phyloP scores from a whole-genome alignment of 106 monocot species.

The Dendrobium nobile region DNA sequence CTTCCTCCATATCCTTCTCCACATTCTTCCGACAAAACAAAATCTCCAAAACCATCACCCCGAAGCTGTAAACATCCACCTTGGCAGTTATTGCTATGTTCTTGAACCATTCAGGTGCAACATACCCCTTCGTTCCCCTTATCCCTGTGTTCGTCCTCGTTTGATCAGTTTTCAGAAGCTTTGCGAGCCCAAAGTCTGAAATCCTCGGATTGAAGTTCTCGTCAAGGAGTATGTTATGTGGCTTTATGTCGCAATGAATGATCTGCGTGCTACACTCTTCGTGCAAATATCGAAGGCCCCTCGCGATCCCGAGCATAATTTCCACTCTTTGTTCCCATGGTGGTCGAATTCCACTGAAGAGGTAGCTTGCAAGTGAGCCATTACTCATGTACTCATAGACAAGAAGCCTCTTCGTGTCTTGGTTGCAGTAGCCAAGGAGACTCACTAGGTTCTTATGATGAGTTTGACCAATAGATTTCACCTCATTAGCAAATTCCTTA shows the following conservation, averaged over 20 bases:
- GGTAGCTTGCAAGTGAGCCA: too few relatives aligned
- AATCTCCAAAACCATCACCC: constrained; percentile 61
- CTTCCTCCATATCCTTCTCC: not conserved
- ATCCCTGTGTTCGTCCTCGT: constrained; percentile 26
- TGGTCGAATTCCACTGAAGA: too few relatives aligned
- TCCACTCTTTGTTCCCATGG: constrained; percentile 32
- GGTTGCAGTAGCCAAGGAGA: too few relatives aligned
- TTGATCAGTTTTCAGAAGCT: constrained; percentile 34
- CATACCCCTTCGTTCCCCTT: constrained; percentile 56
- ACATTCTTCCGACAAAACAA: constrained; percentile 45
- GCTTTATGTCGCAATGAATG: constrained; percentile 56
- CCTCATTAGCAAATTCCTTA: constrained; percentile 45
- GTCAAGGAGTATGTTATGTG: constrained; percentile 57
- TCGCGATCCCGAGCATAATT: constrained; percentile 39
- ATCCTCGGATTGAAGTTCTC: constrained; percentile 31
- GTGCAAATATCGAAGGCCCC: constrained; percentile 51
- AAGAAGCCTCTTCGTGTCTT: too few relatives aligned
- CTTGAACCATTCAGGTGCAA: constrained; percentile 61
- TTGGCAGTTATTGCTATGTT: constrained; percentile 33
- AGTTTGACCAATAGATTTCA: constrained; percentile 29
- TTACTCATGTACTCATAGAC: too few relatives aligned
- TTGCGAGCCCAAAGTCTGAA: constrained; percentile 58
- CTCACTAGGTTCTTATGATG: constrained; percentile 62
- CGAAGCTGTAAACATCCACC: constrained; percentile 71
- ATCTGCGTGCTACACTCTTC: constrained; percentile 34